phyloP scores from a whole-genome alignment of 176 grass and related monocot genomes.

The Secale cereale region DNA sequence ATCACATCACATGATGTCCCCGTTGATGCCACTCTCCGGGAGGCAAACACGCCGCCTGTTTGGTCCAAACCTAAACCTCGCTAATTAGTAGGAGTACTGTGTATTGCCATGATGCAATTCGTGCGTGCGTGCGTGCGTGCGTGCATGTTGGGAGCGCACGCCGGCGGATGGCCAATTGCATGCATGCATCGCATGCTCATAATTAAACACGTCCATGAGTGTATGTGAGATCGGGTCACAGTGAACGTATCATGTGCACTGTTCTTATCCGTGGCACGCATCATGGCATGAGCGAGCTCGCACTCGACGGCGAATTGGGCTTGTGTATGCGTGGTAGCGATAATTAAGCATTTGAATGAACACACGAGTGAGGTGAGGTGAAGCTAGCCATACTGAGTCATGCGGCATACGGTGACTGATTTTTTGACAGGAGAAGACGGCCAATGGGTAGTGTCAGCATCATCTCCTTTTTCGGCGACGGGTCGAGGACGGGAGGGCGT shows the following conservation, averaged over 20 bases:
- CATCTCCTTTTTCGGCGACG: not conserved
- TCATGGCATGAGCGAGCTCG: too few relatives aligned
- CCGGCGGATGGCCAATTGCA: not conserved
- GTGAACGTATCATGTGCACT: not conserved
- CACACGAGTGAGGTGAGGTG: too few relatives aligned
- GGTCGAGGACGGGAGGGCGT: not conserved
- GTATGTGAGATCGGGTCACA: not conserved
- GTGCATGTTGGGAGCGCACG: not conserved
- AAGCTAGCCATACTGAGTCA: too few relatives aligned
- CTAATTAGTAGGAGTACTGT: not conserved
- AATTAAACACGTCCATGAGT: not conserved
- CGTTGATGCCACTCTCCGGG: constrained; percentile 34
- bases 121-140: too few relatives aligned
- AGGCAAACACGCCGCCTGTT: constrained; percentile 38
- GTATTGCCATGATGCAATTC: not conserved
- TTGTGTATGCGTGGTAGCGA: too few relatives aligned
- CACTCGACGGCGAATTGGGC: too few relatives aligned
- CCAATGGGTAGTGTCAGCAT: not conserved
- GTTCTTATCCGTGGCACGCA: not conserved
- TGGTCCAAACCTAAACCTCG: constrained; percentile 16
- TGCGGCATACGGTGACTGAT: too few relatives aligned
- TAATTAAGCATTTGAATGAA: too few relatives aligned
- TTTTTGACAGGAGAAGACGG: too few relatives aligned
- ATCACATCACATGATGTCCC: not conserved
- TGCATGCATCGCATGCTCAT: not conserved